Percentiles rank a stretch among this genome's conserved stretches.
Conservation (phyloP, 2,329 filamentous ascomycete genomes). For the Fusarium protoensiforme region DNA sequence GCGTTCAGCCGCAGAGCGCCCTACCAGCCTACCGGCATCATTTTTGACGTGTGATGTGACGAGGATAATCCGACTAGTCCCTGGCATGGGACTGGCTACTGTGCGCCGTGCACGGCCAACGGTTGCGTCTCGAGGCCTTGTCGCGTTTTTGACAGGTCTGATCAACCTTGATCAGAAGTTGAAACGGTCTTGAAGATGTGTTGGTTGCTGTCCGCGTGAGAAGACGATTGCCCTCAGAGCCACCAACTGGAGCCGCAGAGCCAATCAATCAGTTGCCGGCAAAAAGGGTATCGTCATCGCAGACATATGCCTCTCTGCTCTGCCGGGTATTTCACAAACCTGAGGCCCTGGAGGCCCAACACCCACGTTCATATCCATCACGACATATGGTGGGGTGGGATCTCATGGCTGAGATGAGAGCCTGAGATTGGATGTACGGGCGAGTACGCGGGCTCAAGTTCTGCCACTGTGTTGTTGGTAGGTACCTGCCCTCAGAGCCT, state of each 20-base stretch:
- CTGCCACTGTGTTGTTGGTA: not conserved
- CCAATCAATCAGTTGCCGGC: not conserved
- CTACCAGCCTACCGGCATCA: not conserved
- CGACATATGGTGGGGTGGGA: not conserved
- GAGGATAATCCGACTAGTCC: not conserved
- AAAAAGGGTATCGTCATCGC: not conserved
- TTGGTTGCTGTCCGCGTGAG: not conserved
- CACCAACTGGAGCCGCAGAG: not conserved
- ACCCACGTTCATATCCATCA: not conserved
- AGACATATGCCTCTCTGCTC: not conserved
- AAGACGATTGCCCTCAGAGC: not conserved
- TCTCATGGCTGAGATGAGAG: not conserved
- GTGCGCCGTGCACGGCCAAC: not conserved
- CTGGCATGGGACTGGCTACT: not conserved
- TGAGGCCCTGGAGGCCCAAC: not conserved
- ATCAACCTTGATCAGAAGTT: not conserved
- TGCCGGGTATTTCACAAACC: not conserved
- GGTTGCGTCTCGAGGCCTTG: not conserved
- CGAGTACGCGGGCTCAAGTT: not conserved
- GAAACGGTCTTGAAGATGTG: not conserved
- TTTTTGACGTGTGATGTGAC: constrained; percentile 5
- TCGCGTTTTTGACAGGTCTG: not conserved
- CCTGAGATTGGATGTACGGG: not conserved
- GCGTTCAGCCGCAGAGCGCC: not conserved
- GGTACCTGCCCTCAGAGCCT: not conserved